A percentile compares a stretch with the other conserved stretches of the same genome.
phyloP scores from a whole-genome alignment of 2,329 filamentous ascomycete genomes.

The Diaporthe capsici region DNA sequence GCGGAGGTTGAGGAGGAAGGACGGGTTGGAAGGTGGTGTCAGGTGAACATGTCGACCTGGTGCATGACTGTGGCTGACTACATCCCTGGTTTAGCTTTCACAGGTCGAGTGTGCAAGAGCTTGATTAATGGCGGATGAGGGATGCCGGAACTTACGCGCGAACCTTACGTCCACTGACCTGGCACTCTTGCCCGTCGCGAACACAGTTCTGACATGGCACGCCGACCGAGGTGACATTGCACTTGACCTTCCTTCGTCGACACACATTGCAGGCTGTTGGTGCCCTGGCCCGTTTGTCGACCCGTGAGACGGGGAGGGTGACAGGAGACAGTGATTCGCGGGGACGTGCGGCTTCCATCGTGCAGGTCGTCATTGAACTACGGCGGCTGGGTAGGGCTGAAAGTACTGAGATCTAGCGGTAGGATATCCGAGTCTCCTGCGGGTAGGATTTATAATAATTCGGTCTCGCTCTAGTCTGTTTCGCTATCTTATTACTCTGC shows the following conservation, averaged over 20 bases:
- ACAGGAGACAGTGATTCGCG: background rate
- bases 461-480: background rate
- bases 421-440: background rate
- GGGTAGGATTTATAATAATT: background rate
- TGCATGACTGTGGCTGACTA: background rate
- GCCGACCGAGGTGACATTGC: background rate
- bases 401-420: background rate
- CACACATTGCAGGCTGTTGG: background rate
- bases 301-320: background rate
- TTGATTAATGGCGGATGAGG: background rate
- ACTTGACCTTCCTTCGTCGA: background rate
- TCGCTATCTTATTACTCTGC: background rate
- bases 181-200: background rate
- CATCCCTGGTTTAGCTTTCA: background rate
- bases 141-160: background rate
- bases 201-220: background rate
- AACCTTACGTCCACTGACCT: background rate
- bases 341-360: background rate
- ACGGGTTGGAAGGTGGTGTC: background rate
- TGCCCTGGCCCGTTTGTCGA: background rate
- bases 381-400: background rate
- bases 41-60: background rate
- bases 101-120: background rate
- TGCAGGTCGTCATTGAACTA: background rate
- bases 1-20: background rate